Conservation (phyloP, 108 stramenopile species). For the Conticribra guillardii region DNA sequence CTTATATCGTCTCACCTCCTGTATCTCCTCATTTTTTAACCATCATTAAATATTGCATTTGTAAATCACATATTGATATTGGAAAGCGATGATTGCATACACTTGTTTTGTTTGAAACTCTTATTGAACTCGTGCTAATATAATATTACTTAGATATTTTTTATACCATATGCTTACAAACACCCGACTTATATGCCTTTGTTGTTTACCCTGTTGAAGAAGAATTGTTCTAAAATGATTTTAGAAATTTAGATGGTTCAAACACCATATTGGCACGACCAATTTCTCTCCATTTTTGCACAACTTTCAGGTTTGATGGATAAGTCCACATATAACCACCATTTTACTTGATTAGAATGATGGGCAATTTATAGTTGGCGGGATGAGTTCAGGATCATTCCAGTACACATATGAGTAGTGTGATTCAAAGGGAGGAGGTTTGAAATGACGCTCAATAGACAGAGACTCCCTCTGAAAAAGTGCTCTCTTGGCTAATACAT, state of each 20-base stretch:
- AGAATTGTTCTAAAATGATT: no score
- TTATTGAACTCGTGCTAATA: no score
- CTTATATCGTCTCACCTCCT: no score
- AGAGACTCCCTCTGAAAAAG: constrained; percentile 1
- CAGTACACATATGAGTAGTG: constrained; percentile 41
- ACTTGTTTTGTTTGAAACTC: no score
- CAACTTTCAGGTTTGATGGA: constrained; percentile 25
- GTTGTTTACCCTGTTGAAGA: no score
- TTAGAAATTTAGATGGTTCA: not conserved
- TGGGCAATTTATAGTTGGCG: constrained; percentile 23
- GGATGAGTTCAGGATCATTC: constrained; percentile 11
- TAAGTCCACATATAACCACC: constrained; percentile 35
- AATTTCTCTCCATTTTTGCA: constrained; percentile 29
- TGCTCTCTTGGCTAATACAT: constrained; percentile 18
- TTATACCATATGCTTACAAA: no score
- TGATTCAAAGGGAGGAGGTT: constrained; percentile 18
- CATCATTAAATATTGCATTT: no score
- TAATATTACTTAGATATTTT: no score
- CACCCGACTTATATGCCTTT: no score
- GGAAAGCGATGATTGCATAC: no score
- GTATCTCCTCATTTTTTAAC: no score
- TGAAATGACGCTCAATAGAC: constrained; percentile 22
- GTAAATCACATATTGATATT: no score
- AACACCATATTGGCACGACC: constrained; percentile 16
- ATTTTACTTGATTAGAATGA: constrained; percentile 35